A percentile compares a stretch with the other conserved stretches of the same genome.
Conservation (phyloP, 1,139 yeast genomes). For the Yamadazyma diddensiae region DNA sequence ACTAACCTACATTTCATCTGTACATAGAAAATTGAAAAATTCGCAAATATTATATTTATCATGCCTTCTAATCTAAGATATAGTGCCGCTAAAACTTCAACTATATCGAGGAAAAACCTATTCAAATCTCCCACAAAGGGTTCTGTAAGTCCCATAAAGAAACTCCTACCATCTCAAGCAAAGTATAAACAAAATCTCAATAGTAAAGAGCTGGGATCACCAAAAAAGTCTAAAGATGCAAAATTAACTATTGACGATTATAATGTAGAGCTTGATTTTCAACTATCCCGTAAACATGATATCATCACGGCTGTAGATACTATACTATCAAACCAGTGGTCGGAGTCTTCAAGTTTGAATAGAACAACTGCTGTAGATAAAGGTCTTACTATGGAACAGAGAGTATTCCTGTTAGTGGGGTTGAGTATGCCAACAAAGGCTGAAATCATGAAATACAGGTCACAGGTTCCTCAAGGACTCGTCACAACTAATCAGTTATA, state of each 20-base stretch:
- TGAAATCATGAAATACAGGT: constrained; percentile 35
- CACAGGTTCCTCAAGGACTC: constrained; percentile 31
- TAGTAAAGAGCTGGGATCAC: constrained; percentile 2
- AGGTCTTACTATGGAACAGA: constrained; percentile 22
- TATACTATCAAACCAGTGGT: constrained; percentile 38
- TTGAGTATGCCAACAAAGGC: constrained; percentile 35
- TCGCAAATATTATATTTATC: constrained; percentile 6
- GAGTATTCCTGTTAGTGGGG: constrained; percentile 34
- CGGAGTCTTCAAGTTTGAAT: constrained; percentile 30
- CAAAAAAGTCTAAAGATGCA: constrained; percentile 8
- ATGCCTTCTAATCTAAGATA: constrained; percentile 31
- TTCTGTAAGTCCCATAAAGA: constrained; percentile 18
- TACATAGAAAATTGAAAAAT: constrained; percentile 7
- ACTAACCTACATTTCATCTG: constrained; percentile 3
- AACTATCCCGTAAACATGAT: constrained; percentile 30
- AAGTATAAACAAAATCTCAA: constrained; percentile 22
- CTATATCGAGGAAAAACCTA: constrained; percentile 22
- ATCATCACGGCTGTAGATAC: constrained; percentile 33
- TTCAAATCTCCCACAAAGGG: constrained; percentile 24
- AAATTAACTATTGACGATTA: constrained; percentile 28
- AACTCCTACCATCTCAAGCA: constrained; percentile 25
- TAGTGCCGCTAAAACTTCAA: constrained; percentile 44
- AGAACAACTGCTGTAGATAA: constrained; percentile 19
- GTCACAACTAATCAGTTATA: constrained; percentile 41
- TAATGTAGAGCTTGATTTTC: constrained; percentile 41